Percentiles rank a stretch among this genome's conserved stretches.
Conservation (phyloP, 2,329 filamentous ascomycete species). For the Neopestalotiopsis clavispora region DNA sequence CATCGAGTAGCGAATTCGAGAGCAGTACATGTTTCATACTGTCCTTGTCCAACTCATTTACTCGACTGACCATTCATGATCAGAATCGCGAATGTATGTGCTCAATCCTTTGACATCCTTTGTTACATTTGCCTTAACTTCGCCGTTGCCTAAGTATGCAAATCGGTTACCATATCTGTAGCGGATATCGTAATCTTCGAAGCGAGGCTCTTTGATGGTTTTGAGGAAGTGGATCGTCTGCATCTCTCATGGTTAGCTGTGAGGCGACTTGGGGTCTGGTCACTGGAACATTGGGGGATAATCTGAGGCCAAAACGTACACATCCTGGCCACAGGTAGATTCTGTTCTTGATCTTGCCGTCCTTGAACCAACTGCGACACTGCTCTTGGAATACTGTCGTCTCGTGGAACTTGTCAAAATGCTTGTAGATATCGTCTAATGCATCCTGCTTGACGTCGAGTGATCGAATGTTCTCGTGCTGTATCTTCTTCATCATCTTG, state of each 20-base stretch:
- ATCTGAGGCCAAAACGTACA: neutral
- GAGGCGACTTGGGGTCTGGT: constrained; percentile 22
- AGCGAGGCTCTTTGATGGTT: constrained; percentile 24
- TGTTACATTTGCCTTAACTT: constrained; percentile 25
- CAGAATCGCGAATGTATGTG: constrained; percentile 48
- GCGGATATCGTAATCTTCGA: constrained; percentile 26
- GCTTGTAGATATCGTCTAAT: constrained; percentile 32
- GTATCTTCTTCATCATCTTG: constrained; percentile 22
- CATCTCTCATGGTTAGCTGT: neutral
- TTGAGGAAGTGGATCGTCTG: constrained; percentile 24
- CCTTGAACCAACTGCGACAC: constrained; percentile 25
- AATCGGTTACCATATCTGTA: constrained; percentile 19
- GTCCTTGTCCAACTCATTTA: constrained; percentile 25
- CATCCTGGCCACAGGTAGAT: constrained; percentile 13
- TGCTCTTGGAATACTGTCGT: constrained; percentile 28
- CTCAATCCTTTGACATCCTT: constrained; percentile 44
- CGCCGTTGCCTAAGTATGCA: constrained; percentile 21
- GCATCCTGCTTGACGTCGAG: constrained; percentile 25
- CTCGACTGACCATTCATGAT: constrained; percentile 50
- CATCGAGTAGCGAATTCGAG: neutral
- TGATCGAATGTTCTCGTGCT: constrained; percentile 22
- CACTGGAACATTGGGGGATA: constrained; percentile 14
- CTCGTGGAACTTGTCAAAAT: constrained; percentile 31
- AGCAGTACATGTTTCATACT: neutral
- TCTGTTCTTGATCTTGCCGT: constrained; percentile 9